These are phyloP conservation scores for Amylocarpus encephaloides DNA, from an alignment of 2,329 filamentous ascomycete species.

Conservation along the genomic window DNA sequence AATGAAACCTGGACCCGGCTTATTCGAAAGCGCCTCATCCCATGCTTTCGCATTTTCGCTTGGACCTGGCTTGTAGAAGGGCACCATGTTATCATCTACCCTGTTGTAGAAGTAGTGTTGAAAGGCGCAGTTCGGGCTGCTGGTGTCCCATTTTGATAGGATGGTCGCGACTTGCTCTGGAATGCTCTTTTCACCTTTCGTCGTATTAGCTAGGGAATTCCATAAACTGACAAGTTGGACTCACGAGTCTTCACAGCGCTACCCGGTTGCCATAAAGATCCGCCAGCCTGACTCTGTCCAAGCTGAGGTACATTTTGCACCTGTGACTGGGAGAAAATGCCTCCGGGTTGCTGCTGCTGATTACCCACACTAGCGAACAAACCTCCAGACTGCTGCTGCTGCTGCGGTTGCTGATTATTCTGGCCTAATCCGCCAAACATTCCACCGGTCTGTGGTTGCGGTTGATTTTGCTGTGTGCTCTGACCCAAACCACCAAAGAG, in stretches of 20 bases:
- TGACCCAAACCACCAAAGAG: conserved; percentile 13
- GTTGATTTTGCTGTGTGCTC: conserved; percentile 18
- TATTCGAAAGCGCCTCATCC: conserved; percentile 77
- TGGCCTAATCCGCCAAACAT: conserved; percentile 19
- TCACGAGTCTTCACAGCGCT: conserved; percentile 27
- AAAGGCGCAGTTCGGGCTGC: conserved; percentile 63
- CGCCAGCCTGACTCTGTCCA: conserved; percentile 19
- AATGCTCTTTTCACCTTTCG: conserved; percentile 61
- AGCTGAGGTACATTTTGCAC: conserved; percentile 30
- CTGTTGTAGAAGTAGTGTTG: conserved; percentile 86
- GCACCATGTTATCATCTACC: conserved; percentile 66
- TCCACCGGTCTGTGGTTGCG: conserved; percentile 29
- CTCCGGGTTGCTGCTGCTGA: conserved; percentile 32
- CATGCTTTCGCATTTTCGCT: conserved; percentile 72
- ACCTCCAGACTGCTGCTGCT: conserved; percentile 19
- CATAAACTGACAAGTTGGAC: neutral
- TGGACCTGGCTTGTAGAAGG: conserved; percentile 65
- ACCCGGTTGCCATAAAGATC: conserved; percentile 27
- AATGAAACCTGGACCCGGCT: conserved; percentile 69
- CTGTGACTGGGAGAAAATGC: conserved; percentile 31
- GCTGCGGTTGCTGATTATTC: conserved; percentile 21
- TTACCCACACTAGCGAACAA: conserved; percentile 19
- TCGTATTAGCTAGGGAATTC: conserved; percentile 8
- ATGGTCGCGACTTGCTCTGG: conserved; percentile 67
- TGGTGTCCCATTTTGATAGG: conserved; percentile 67